Conservation (phyloP, 2,329 filamentous ascomycete genomes). For the Aureobasidium musti region DNA sequence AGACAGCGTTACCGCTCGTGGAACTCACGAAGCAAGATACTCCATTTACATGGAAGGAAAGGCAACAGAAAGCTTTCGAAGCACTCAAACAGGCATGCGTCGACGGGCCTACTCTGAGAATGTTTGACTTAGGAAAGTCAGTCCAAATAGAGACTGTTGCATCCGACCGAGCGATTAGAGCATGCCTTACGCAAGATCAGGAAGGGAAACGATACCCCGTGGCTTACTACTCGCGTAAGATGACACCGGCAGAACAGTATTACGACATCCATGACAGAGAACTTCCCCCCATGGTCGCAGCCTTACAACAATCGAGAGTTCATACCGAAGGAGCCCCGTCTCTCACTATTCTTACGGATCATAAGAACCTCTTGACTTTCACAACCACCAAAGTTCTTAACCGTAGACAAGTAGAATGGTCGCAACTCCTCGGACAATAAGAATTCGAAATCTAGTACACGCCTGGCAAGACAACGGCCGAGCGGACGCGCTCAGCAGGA, state of each 20-base stretch:
- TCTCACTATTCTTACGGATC: conserved; percentile 29
- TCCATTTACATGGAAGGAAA: too few species aligned
- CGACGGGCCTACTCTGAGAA: too few species aligned
- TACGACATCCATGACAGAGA: conserved; percentile 31
- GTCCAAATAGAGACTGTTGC: neutral
- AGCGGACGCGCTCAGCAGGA: too few species aligned
- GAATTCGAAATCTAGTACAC: conserved; percentile 29
- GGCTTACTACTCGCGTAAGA: conserved; percentile 32
- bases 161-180: neutral
- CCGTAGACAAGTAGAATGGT: conserved; percentile 29
- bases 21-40: too few species aligned
- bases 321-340: conserved; percentile 30
- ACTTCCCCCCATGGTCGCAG: conserved; percentile 7
- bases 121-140: too few species aligned
- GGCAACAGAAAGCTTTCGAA: too few species aligned
- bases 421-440: conserved; percentile 28
- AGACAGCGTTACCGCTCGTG: too few species aligned
- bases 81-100: too few species aligned
- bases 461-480: too few species aligned
- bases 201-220: conserved; percentile 29
- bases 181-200: conserved; percentile 26
- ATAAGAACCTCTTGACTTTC: conserved; percentile 32
- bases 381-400: conserved; percentile 31
- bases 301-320: conserved; percentile 29
- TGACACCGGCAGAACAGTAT: conserved; percentile 30